A percentile compares a stretch with the other conserved stretches of the same genome.
Conservation (phyloP, 2,329 filamentous ascomycete species). For the Arthroderma uncinatum region DNA sequence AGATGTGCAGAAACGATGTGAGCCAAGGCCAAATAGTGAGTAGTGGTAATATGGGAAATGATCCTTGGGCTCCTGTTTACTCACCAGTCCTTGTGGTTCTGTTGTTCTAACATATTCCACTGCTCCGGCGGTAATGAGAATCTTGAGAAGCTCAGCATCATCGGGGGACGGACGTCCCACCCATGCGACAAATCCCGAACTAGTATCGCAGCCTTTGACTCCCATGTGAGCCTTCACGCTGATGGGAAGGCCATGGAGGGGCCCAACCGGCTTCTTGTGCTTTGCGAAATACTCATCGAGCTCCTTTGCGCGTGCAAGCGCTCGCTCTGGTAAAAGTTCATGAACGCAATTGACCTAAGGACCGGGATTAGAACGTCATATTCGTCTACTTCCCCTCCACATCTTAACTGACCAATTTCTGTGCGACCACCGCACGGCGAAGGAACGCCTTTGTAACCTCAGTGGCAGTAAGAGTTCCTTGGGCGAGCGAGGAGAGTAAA, state of each 20-base stretch:
- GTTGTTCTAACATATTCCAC: slow-evolving; percentile 49
- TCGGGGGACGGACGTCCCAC: slow-evolving; percentile 41
- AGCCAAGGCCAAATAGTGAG: background rate
- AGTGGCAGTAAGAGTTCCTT: background rate
- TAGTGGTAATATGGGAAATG: background rate
- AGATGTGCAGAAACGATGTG: slow-evolving; percentile 15
- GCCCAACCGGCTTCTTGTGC: slow-evolving; percentile 39
- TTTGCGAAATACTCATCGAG: slow-evolving; percentile 37
- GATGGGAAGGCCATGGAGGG: slow-evolving; percentile 52
- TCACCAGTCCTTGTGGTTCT: slow-evolving; percentile 51
- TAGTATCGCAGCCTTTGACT: slow-evolving; percentile 39
- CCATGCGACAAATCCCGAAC: slow-evolving; percentile 55
- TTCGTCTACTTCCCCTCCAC: background rate
- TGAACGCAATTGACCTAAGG: slow-evolving; percentile 46
- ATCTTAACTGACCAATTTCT: slow-evolving; percentile 34
- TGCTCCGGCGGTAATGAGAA: slow-evolving; percentile 31
- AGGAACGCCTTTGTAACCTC: slow-evolving; percentile 45
- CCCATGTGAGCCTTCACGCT: slow-evolving; percentile 43
- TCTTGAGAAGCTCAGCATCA: slow-evolving; percentile 11
- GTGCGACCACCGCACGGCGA: slow-evolving; percentile 44
- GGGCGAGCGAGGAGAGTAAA: background rate
- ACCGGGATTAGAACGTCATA: background rate
- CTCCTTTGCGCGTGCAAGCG: slow-evolving; percentile 36
- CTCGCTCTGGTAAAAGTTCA: slow-evolving; percentile 43
- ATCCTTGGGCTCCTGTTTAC: background rate